Conservation (phyloP, 495 filamentous ascomycete genomes). For the Penicillium coffeae region DNA sequence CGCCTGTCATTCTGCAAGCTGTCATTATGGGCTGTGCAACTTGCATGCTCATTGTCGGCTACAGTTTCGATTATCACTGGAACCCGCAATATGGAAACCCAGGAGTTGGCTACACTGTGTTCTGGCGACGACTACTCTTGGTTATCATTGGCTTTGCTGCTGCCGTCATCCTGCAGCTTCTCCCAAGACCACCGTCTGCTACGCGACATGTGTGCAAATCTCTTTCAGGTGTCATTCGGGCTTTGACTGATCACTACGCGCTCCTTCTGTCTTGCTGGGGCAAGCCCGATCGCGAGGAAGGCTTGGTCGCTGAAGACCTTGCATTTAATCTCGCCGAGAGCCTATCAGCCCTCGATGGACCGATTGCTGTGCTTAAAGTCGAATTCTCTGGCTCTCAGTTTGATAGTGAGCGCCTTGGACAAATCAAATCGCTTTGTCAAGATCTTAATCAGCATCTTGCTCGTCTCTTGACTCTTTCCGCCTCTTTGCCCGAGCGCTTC, state of each 20-base stretch:
- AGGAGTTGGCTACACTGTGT: slow-evolving; percentile 40
- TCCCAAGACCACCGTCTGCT: slow-evolving; percentile 43
- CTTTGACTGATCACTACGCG: slow-evolving; percentile 43
- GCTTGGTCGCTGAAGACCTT: slow-evolving; percentile 29
- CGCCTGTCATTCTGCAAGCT: slow-evolving; percentile 26
- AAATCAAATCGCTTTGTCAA: slow-evolving; percentile 35
- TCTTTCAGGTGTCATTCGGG: slow-evolving; percentile 34
- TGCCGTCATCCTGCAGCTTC: slow-evolving; percentile 36
- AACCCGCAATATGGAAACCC: slow-evolving; percentile 37
- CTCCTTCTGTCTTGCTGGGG: slow-evolving; percentile 42
- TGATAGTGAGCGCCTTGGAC: slow-evolving; percentile 30
- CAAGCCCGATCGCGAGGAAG: slow-evolving; percentile 22
- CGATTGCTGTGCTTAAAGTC: slow-evolving; percentile 30
- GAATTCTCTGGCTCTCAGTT: slow-evolving; percentile 44
- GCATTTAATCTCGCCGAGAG: slow-evolving; percentile 30
- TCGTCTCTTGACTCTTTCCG: slow-evolving; percentile 32
- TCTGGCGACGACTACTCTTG: slow-evolving; percentile 42
- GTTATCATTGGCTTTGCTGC: slow-evolving; percentile 39
- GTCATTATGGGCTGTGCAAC: slow-evolving; percentile 41
- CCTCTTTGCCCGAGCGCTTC: slow-evolving; percentile 28
- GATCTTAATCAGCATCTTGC: slow-evolving; percentile 33
- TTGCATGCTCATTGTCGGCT: slow-evolving; percentile 37
- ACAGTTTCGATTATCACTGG: slow-evolving; percentile 40
- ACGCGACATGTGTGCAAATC: slow-evolving; percentile 39
- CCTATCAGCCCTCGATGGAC: slow-evolving; percentile 28